A percentile compares a stretch with the other conserved stretches of the same genome.
phyloP scores from a whole-genome alignment of 768 basidiomycete genomes.

The Pholiota conissans region DNA sequence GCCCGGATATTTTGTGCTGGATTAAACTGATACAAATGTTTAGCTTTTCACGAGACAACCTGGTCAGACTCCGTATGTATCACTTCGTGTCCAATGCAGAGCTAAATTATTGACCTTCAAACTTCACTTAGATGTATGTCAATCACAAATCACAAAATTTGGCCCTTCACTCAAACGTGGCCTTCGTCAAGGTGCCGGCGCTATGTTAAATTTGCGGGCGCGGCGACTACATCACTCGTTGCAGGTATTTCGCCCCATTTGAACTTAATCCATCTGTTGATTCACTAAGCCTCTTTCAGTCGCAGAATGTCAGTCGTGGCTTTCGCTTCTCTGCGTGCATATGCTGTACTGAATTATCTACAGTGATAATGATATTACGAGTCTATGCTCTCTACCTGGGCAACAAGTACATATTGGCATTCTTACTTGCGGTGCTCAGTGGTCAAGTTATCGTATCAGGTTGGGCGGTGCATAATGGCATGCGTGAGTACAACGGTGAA shows the following conservation, averaged over 20 bases:
- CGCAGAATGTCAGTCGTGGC: slow-evolving; percentile 14
- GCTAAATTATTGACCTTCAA: background rate
- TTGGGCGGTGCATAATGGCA: slow-evolving; percentile 21
- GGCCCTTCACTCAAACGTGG: background rate
- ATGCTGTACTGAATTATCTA: background rate
- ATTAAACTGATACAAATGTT: background rate
- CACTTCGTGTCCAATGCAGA: background rate
- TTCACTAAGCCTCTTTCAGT: slow-evolving; percentile 6
- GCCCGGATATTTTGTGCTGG: background rate
- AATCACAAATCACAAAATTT: background rate
- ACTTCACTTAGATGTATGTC: slow-evolving; percentile 18
- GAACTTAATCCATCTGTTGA: background rate
- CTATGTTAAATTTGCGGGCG: slow-evolving; percentile 24
- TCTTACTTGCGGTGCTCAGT: slow-evolving; percentile 15
- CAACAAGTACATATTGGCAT: slow-evolving; percentile 16
- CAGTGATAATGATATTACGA: slow-evolving; percentile 23
- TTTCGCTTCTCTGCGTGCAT: background rate
- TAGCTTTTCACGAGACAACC: slow-evolving; percentile 22
- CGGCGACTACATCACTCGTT: slow-evolving; percentile 20
- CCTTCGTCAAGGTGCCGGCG: slow-evolving; percentile 16
- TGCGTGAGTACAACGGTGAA: slow-evolving; percentile 14
- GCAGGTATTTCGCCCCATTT: slow-evolving; percentile 13
- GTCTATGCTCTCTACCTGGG: slow-evolving; percentile 26
- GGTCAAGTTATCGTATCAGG: slow-evolving; percentile 20
- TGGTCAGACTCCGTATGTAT: slow-evolving; percentile 21